Conservation (phyloP, 495 filamentous ascomycete genomes). For the Penicillium mononematosum region DNA sequence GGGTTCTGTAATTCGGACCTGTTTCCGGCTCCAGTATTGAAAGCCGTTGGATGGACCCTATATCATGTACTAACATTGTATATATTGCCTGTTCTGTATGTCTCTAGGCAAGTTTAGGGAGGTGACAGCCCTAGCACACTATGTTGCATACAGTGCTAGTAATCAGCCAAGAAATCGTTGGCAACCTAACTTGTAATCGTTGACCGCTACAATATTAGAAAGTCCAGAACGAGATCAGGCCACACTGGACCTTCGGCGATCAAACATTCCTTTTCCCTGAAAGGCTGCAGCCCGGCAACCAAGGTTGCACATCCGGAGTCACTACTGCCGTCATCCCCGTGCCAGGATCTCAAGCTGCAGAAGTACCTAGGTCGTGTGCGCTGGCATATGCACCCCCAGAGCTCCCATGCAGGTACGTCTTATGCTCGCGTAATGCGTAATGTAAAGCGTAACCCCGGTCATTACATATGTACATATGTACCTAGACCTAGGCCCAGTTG, state of each 20-base stretch:
- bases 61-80: background rate
- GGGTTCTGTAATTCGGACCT: background rate
- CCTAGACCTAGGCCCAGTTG: background rate
- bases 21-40: background rate
- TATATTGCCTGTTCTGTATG: background rate
- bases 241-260: background rate
- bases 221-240: background rate
- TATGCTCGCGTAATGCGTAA: background rate
- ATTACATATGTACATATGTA: background rate
- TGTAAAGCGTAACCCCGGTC: background rate
- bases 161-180: background rate
- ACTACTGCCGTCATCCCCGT: background rate
- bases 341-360: background rate
- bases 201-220: background rate
- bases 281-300: background rate
- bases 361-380: background rate
- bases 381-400: slow-evolving; percentile 1
- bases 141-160: background rate
- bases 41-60: background rate
- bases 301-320: background rate
- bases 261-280: background rate
- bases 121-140: background rate
- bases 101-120: background rate
- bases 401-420: slow-evolving; percentile 4
- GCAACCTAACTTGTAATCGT: background rate